A percentile compares a stretch with the other conserved stretches of the same genome.
Conservation (phyloP, 371 early-diverging fungal species). For the Chytridiales sp. region DNA sequence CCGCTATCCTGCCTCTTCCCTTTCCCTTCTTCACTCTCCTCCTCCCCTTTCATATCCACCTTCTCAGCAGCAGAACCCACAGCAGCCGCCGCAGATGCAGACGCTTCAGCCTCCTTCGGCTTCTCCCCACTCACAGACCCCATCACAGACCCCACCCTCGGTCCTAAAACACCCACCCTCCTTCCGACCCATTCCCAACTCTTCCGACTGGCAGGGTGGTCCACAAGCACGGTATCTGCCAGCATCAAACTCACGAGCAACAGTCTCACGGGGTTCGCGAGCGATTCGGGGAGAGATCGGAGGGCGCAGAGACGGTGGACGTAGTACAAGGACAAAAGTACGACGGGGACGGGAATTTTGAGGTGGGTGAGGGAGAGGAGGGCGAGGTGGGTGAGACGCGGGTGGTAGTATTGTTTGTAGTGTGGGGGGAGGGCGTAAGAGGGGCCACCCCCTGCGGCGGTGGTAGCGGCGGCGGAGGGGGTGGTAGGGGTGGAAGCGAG, state of each 20-base stretch:
- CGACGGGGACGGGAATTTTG: not conserved
- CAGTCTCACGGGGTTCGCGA: slow-evolving; percentile 5
- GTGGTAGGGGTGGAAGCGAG: not conserved
- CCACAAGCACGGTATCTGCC: slow-evolving; percentile 6
- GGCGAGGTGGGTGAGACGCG: slow-evolving; percentile 6
- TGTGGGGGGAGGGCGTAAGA: slow-evolving; percentile 1
- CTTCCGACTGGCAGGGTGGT: not conserved
- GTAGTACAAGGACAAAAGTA: not conserved
- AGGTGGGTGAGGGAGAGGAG: not conserved
- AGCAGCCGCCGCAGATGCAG: too few relatives aligned
- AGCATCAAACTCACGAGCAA: slow-evolving; percentile 8
- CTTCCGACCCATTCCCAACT: slow-evolving; percentile 1
- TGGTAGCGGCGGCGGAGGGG: too few relatives aligned
- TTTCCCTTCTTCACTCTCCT: too few relatives aligned
- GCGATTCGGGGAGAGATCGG: slow-evolving; percentile 7
- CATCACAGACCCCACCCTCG: too few relatives aligned
- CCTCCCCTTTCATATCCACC: too few relatives aligned
- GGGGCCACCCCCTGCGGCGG: not conserved
- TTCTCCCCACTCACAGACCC: too few relatives aligned
- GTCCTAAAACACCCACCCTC: too few relatives aligned
- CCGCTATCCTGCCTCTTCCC: too few relatives aligned
- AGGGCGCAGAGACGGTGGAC: slow-evolving; percentile 8
- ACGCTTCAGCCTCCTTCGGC: too few relatives aligned
- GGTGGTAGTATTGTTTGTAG: slow-evolving; percentile 7
- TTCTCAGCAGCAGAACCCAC: not conserved